These are phyloP conservation scores for Cynanchum wilfordii DNA, from an alignment of 257 asterid genomes.

Conservation along the genomic window DNA sequence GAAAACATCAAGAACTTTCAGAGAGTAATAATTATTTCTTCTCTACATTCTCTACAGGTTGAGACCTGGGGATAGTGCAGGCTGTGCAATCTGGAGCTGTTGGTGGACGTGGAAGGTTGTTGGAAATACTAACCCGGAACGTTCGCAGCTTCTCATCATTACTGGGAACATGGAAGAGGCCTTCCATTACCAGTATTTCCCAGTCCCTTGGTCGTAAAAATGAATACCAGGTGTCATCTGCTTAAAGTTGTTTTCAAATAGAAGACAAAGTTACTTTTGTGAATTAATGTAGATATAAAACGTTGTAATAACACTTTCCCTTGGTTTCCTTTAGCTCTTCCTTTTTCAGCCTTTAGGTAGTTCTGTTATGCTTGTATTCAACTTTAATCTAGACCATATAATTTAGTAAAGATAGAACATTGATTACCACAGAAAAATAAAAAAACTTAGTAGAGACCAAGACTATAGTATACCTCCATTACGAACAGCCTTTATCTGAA, in stretches of 20 bases:
- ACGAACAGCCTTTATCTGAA: conserved; percentile 93
- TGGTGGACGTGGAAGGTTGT: conserved; percentile 29
- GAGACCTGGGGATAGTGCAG: conserved; percentile 40
- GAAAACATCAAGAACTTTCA: background rate
- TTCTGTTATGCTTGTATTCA: background rate
- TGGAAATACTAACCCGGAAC: conserved; percentile 57
- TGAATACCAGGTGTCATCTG: conserved; percentile 63
- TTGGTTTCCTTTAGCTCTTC: background rate
- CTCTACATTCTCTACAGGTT: conserved; percentile 30
- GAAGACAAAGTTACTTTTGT: background rate
- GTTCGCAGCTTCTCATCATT: conserved; percentile 70
- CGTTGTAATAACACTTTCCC: background rate
- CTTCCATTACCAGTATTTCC: conserved; percentile 93
- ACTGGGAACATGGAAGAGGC: conserved; percentile 71
- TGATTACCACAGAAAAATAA: background rate
- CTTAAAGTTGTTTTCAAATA: conserved; percentile 11
- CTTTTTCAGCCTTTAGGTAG: background rate
- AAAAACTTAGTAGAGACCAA: background rate
- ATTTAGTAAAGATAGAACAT: background rate
- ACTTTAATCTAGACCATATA: background rate
- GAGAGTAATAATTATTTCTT: conserved; percentile 30
- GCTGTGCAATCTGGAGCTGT: conserved; percentile 41
- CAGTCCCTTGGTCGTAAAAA: conserved; percentile 60
- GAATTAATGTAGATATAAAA: background rate
- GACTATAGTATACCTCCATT: conserved; percentile 47